These are phyloP conservation scores for Artomyces pyxidatus DNA, from an alignment of 768 basidiomycete genomes.

Conservation along the genomic window DNA sequence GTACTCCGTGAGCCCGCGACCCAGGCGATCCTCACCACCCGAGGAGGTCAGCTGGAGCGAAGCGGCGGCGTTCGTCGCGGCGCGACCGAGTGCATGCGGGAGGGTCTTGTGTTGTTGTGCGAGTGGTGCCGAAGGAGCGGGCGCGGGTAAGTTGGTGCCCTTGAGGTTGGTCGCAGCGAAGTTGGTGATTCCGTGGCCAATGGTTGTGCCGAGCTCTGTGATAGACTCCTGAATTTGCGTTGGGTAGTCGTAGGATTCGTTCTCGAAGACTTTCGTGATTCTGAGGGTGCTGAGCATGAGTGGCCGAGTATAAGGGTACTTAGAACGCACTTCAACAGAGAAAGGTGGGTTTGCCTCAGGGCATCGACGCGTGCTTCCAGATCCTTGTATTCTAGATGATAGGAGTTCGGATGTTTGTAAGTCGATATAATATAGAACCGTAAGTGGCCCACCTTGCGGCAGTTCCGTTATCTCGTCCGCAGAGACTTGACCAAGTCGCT, in stretches of 20 bases:
- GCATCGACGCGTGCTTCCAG: constrained; percentile 94
- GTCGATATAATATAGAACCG: too few species aligned
- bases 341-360: constrained; percentile 67
- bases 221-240: constrained; percentile 81
- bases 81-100: constrained; percentile 86
- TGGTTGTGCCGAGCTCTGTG: constrained; percentile 57
- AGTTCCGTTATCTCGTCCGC: constrained; percentile 93
- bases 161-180: constrained; percentile 87
- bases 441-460: constrained; percentile 65
- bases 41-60: constrained; percentile 37
- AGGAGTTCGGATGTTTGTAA: background rate
- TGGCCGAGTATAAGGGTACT: background rate
- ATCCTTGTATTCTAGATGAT: constrained; percentile 79
- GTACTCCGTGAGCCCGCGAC: constrained; percentile 70
- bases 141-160: constrained; percentile 79
- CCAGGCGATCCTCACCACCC: constrained; percentile 56
- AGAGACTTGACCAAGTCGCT: constrained; percentile 82
- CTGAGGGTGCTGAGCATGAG: too few species aligned
- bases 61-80: constrained; percentile 54
- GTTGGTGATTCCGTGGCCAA: constrained; percentile 68
- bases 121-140: constrained; percentile 49
- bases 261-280: constrained; percentile 83
- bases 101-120: constrained; percentile 86
- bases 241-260: constrained; percentile 86
- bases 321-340: constrained; percentile 65